A percentile compares a stretch with the other conserved stretches of the same genome.
phyloP scores from a whole-genome alignment of 2,329 filamentous ascomycete species.

The Grosmannia serpens region DNA sequence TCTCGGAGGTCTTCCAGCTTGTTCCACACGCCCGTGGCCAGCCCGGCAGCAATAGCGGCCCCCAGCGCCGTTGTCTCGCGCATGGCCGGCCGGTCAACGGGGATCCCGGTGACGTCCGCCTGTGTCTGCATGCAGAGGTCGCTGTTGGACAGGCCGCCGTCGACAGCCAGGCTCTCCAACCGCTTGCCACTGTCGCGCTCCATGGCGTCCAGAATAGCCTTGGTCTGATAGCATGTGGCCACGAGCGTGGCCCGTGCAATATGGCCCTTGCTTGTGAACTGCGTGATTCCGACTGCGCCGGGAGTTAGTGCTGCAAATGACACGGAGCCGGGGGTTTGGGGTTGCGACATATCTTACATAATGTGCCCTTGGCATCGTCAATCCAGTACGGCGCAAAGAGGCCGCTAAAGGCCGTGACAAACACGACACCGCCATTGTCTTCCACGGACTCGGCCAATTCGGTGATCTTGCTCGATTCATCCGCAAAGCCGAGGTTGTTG shows the following conservation, averaged over 20 bases:
- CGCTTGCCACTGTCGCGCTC: conserved; percentile 70
- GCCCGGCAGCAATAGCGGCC: conserved; percentile 80
- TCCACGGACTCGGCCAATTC: conserved; percentile 39
- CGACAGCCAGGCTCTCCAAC: conserved; percentile 66
- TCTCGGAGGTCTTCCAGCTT: conserved; percentile 61
- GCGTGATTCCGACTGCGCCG: conserved; percentile 60
- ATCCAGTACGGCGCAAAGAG: conserved; percentile 94
- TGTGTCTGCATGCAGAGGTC: conserved; percentile 88
- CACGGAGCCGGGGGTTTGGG: conserved; percentile 70
- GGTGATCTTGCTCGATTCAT: conserved; percentile 36
- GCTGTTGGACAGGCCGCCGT: conserved; percentile 82
- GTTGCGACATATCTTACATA: conserved; percentile 40
- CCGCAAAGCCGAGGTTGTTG: conserved; percentile 52
- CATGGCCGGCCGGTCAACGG: conserved; percentile 76
- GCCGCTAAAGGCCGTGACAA: conserved; percentile 85
- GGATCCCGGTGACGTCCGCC: conserved; percentile 73
- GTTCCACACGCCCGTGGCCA: conserved; percentile 70
- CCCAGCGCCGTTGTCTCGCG: conserved; percentile 82
- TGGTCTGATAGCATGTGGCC: conserved; percentile 85
- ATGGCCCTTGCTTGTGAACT: conserved; percentile 75
- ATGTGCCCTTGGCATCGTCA: conserved; percentile 76
- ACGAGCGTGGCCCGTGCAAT: conserved; percentile 83
- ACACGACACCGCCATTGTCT: conserved; percentile 73
- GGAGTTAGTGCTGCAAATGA: conserved; percentile 52
- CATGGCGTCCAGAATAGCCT: conserved; percentile 91